Percentiles rank a stretch among this genome's conserved stretches.
Conservation (phyloP, 805 yeast species). For the Myxozyma geophila region DNA sequence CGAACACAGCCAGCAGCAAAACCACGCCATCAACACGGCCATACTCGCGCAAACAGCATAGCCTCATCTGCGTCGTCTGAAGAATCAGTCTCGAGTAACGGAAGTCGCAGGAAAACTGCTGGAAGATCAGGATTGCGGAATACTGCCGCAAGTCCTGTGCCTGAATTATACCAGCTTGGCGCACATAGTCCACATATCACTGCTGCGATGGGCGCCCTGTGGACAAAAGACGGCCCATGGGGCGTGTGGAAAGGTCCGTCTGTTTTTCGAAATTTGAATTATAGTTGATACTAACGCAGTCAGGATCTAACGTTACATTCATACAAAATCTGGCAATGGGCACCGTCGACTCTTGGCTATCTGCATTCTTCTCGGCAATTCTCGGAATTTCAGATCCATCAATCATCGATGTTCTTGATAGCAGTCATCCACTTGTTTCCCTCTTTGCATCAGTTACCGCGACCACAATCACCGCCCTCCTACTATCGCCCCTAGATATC, state of each 20-base stretch:
- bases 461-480: conserved; percentile 68
- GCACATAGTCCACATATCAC: conserved; percentile 43
- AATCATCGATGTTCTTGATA: conserved; percentile 78
- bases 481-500: conserved; percentile 79
- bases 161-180: conserved; percentile 27
- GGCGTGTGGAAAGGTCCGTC: conserved; percentile 59
- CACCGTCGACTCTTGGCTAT: conserved; percentile 88
- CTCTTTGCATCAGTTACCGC: conserved; percentile 71
- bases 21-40: neutral
- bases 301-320: conserved; percentile 70
- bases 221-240: conserved; percentile 69
- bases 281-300: conserved; percentile 56
- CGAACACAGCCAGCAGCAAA: neutral
- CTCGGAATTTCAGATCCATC: conserved; percentile 86
- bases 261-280: conserved; percentile 48
- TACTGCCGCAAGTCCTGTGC: conserved; percentile 14
- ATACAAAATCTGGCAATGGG: conserved; percentile 72
- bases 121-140: conserved; percentile 4
- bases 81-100: neutral
- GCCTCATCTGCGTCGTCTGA: conserved; percentile 16
- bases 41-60: conserved; percentile 12
- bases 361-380: conserved; percentile 83
- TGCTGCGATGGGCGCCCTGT: conserved; percentile 52
- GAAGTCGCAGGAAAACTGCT: neutral
- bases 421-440: conserved; percentile 74